These are phyloP conservation scores for Zygotorulaspora chibaensis DNA, from an alignment of 805 yeast genomes.

Conservation along the genomic window DNA sequence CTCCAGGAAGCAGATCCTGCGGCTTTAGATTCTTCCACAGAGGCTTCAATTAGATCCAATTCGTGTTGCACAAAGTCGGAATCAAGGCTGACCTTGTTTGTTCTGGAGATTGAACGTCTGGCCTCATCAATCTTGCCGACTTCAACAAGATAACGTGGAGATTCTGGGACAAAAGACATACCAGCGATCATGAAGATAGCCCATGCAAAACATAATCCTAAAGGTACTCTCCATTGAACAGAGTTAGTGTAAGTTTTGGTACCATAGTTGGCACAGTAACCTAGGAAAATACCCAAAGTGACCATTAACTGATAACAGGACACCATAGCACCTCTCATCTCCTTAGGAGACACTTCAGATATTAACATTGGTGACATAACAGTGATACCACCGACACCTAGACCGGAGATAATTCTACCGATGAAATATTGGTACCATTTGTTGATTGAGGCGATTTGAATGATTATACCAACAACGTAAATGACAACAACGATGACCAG, in stretches of 20 bases:
- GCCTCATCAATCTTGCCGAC: constrained; percentile 58
- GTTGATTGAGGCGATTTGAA: constrained; percentile 54
- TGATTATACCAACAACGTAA: constrained; percentile 62
- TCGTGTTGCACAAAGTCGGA: constrained; percentile 54
- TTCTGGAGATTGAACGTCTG: constrained; percentile 50
- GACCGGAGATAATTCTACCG: constrained; percentile 67
- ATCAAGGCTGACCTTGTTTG: constrained; percentile 52
- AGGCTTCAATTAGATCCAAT: constrained; percentile 54
- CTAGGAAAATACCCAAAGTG: constrained; percentile 72
- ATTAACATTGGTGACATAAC: constrained; percentile 73
- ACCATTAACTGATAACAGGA: constrained; percentile 70
- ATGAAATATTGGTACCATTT: constrained; percentile 70
- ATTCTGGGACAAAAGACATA: constrained; percentile 62
- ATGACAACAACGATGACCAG: constrained; percentile 55
- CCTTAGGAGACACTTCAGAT: constrained; percentile 39
- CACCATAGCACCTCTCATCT: constrained; percentile 68
- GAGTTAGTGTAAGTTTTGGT: constrained; percentile 38
- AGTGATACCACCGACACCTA: constrained; percentile 73
- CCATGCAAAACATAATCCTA: constrained; percentile 56
- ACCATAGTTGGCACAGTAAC: constrained; percentile 72
- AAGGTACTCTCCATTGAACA: constrained; percentile 74
- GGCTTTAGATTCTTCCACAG: constrained; percentile 52
- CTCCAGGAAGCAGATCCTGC: constrained; percentile 67
- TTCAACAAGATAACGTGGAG: constrained; percentile 67
- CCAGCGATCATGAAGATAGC: constrained; percentile 40